Evolutionary conservation across 2,329 filamentous ascomycete genomes (phyloP).

Genomic region (Alternaria panax): DNA sequence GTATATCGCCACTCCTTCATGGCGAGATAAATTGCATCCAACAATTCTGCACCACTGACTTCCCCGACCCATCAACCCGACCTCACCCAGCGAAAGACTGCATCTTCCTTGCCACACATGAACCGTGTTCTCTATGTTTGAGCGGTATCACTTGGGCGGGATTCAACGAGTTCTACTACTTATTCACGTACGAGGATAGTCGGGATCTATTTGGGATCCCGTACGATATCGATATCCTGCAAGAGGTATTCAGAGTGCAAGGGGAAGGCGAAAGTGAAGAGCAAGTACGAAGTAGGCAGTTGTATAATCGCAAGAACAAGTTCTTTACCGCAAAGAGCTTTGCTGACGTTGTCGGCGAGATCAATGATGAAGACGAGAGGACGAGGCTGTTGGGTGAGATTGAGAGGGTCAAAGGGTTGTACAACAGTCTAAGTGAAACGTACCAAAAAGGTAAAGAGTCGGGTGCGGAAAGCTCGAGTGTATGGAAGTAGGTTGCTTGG

Average conservation of each 20-base stretch:
- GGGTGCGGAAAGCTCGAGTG: slow-evolving; percentile 21
- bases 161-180: slow-evolving; percentile 64
- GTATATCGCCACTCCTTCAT: slow-evolving; percentile 62
- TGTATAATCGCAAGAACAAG: slow-evolving; percentile 65
- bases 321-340: slow-evolving; percentile 55
- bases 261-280: slow-evolving; percentile 34
- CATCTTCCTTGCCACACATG: slow-evolving; percentile 66
- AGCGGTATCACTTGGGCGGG: slow-evolving; percentile 66
- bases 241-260: slow-evolving; percentile 62
- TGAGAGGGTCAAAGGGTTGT: slow-evolving; percentile 56
- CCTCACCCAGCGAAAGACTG: slow-evolving; percentile 58
- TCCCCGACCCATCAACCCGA: slow-evolving; percentile 39
- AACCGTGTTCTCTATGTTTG: slow-evolving; percentile 66
- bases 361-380: slow-evolving; percentile 12
- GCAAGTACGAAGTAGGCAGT: slow-evolving; percentile 49
- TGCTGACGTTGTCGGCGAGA: slow-evolving; percentile 31
- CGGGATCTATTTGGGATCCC: slow-evolving; percentile 64
- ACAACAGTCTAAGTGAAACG: slow-evolving; percentile 21
- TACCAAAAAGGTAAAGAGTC: slow-evolving; percentile 27
- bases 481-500: slow-evolving; percentile 20
- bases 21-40: slow-evolving; percentile 69
- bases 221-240: slow-evolving; percentile 65
- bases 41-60: slow-evolving; percentile 58
- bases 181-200: slow-evolving; percentile 67
- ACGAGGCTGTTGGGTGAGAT: slow-evolving; percentile 50